Evolutionary conservation across 1,284 basidiomycete genomes (phyloP).

Genomic region (Fereydounia khargensis): DNA sequence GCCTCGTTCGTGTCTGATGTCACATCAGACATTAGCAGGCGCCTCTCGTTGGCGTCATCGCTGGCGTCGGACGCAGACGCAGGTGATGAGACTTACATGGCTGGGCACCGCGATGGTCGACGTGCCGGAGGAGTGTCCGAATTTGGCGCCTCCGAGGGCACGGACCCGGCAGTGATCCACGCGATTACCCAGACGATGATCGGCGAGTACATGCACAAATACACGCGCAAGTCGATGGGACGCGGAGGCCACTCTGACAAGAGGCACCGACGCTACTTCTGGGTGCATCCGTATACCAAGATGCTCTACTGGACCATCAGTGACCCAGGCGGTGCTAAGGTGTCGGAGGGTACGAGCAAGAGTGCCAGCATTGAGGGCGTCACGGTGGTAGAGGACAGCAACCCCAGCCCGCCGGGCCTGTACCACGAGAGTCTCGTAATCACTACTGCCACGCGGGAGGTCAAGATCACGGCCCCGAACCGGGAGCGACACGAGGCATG

Average conservation of each 20-base stretch:
- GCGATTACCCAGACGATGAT: constrained; percentile 99
- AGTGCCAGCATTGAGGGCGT: constrained; percentile 96
- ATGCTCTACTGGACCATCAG: constrained; percentile 95
- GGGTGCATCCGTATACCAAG: constrained; percentile 98
- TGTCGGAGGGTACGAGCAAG: constrained; percentile 90
- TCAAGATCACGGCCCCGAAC: constrained; percentile 93
- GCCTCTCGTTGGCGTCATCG: constrained; percentile 38
- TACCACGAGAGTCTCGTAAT: constrained; percentile 90
- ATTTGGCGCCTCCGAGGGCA: constrained; percentile 17
- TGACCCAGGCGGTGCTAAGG: constrained; percentile 83
- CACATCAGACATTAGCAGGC: constrained; percentile 40
- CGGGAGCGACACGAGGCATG: constrained; percentile 95
- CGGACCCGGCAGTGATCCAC: constrained; percentile 64
- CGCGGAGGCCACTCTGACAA: constrained; percentile 80
- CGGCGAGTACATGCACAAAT: constrained; percentile 97
- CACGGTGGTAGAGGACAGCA: constrained; percentile 82
- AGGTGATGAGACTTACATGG: constrained; percentile 26
- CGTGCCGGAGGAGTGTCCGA: constrained; percentile 5
- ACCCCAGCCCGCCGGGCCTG: constrained; percentile 87
- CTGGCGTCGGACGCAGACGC: constrained; percentile 21
- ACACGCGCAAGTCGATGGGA: constrained; percentile 85
- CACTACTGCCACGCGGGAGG: constrained; percentile 86
- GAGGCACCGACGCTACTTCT: constrained; percentile 94
- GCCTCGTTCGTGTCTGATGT: constrained; percentile 47
- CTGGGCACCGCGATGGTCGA: constrained; percentile 5